phyloP scores from a whole-genome alignment of 108 stramenopile species.

The Discostella stelligeroides region DNA sequence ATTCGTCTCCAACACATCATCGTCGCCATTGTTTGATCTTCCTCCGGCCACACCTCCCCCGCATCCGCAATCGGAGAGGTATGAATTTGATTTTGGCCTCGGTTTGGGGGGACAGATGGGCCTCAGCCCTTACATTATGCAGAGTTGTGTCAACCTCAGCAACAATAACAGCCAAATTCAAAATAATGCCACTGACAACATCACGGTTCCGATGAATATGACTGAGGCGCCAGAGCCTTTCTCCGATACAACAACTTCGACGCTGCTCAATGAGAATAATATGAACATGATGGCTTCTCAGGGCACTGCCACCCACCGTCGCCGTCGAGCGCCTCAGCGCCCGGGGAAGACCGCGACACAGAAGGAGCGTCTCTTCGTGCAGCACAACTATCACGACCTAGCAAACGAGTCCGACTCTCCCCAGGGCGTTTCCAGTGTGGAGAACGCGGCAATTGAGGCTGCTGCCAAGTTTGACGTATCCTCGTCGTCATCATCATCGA shows the following conservation, averaged over 20 bases:
- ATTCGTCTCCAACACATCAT: too few relatives aligned
- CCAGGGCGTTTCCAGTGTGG: background rate
- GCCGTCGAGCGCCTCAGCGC: conserved; percentile 66
- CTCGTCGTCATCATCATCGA: background rate
- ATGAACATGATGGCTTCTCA: background rate
- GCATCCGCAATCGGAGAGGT: too few relatives aligned
- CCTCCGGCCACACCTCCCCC: too few relatives aligned
- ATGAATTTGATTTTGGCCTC: background rate
- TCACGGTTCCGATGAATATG: too few relatives aligned
- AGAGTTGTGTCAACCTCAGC: background rate
- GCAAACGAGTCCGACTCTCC: conserved; percentile 40
- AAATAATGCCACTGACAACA: too few relatives aligned
- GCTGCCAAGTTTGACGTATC: background rate
- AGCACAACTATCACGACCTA: conserved; percentile 78
- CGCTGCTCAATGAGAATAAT: background rate
- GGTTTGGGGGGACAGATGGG: background rate
- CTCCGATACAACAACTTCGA: background rate
- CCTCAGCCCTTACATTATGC: background rate
- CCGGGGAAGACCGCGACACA: conserved; percentile 80
- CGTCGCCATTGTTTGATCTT: too few relatives aligned
- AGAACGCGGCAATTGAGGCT: background rate
- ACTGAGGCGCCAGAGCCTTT: too few relatives aligned
- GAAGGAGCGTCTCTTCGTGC: conserved; percentile 72
- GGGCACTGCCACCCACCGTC: conserved; percentile 3
- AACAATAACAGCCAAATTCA: background rate